A percentile compares a stretch with the other conserved stretches of the same genome.
phyloP scores from a whole-genome alignment of 2,329 filamentous ascomycete genomes.

The Emergomyces africanus region DNA sequence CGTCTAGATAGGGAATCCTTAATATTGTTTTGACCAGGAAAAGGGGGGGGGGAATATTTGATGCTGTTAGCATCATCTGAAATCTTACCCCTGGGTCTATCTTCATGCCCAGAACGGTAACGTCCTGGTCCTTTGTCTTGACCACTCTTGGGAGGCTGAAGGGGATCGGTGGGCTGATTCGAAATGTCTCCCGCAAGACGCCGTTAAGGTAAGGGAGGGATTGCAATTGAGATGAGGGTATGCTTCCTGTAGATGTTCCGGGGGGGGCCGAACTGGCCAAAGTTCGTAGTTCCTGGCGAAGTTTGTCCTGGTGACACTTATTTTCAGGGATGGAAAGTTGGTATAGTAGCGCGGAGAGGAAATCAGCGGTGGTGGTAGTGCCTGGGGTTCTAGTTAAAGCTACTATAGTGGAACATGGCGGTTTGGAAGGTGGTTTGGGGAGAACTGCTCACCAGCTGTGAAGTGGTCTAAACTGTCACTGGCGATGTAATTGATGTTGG shows the following conservation, averaged over 20 bases:
- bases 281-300: constrained; percentile 9
- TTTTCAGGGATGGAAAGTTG: constrained; percentile 12
- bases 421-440: background rate
- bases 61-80: background rate
- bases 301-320: constrained; percentile 5
- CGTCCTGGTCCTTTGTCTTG: constrained; percentile 6
- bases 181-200: constrained; percentile 31
- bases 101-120: constrained; percentile 9
- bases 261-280: background rate
- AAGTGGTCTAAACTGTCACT: constrained; percentile 13
- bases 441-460: constrained; percentile 6
- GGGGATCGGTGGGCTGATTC: constrained; percentile 31
- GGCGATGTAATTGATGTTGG: constrained; percentile 9
- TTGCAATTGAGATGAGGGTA: constrained; percentile 4
- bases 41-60: background rate
- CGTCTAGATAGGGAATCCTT: constrained; percentile 3
- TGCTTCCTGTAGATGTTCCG: background rate
- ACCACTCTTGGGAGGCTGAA: constrained; percentile 27
- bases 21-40: background rate
- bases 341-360: constrained; percentile 9
- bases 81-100: constrained; percentile 9
- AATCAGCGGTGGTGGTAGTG: constrained; percentile 6
- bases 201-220: constrained; percentile 23
- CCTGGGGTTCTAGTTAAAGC: constrained; percentile 4
- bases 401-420: background rate